Evolutionary conservation across 2,329 filamentous ascomycete species (phyloP).

Genomic region (Blumeria hordei): DNA sequence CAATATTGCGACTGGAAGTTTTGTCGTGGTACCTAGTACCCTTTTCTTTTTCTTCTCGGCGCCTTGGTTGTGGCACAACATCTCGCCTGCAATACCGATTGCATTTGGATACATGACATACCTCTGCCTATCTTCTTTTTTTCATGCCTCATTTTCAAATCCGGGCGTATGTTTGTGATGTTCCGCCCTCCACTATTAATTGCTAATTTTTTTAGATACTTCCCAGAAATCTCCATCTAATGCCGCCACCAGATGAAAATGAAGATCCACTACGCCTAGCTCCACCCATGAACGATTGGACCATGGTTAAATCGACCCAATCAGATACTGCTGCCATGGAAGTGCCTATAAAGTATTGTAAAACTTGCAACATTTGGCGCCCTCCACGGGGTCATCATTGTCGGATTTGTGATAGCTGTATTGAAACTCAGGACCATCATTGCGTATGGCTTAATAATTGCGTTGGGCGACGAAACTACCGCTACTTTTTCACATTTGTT

Average conservation of each 20-base stretch:
- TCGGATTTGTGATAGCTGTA: slow-evolving; percentile 85
- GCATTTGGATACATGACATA: slow-evolving; percentile 80
- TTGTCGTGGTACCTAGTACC: slow-evolving; percentile 53
- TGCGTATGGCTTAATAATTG: slow-evolving; percentile 99
- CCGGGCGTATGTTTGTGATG: slow-evolving; percentile 47
- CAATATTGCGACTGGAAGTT: slow-evolving; percentile 62
- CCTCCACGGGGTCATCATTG: slow-evolving; percentile 91
- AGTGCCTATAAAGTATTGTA: slow-evolving; percentile 94
- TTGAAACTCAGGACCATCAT: slow-evolving; percentile 94
- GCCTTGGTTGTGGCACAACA: slow-evolving; percentile 62
- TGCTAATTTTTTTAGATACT: slow-evolving; percentile 41
- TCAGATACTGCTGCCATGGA: slow-evolving; percentile 70
- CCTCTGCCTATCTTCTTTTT: slow-evolving; percentile 74
- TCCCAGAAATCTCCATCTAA: slow-evolving; percentile 73
- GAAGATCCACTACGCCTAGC: slow-evolving; percentile 64
- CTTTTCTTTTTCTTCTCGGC: slow-evolving; percentile 75
- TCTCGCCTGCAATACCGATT: slow-evolving; percentile 69
- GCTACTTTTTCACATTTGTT: slow-evolving; percentile 90
- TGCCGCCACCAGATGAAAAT: slow-evolving; percentile 50
- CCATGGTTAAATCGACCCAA: slow-evolving; percentile 61
- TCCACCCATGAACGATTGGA: slow-evolving; percentile 82
- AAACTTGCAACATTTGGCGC: slow-evolving; percentile 92
- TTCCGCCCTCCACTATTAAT: background rate
- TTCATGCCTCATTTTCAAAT: slow-evolving; percentile 80
- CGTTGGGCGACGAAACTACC: slow-evolving; percentile 87